A percentile compares a stretch with the other conserved stretches of the same genome.
Conservation (phyloP, 306 rosid genomes). For the Quercus variabilis region DNA sequence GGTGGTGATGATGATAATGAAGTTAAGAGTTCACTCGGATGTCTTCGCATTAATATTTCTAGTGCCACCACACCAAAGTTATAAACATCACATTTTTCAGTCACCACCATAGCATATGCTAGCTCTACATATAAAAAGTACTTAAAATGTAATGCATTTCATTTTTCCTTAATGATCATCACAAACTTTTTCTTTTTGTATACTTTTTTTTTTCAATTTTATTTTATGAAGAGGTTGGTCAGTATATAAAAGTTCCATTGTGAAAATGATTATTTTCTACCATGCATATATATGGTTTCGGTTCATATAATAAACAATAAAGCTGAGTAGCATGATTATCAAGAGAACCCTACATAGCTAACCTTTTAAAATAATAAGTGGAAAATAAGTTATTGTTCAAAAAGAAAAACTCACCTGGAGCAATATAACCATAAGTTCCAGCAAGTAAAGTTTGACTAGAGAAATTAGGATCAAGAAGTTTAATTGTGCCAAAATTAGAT, state of each 20-base stretch:
- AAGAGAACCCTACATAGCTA: no score
- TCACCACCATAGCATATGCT: neutral
- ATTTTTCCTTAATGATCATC: no score
- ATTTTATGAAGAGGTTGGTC: neutral
- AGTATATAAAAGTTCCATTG: neutral
- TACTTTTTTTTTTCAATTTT: no score
- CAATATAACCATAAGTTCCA: slow-evolving; percentile 13
- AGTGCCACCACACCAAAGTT: slow-evolving; percentile 14
- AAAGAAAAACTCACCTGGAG: slow-evolving; percentile 2
- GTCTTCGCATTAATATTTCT: slow-evolving; percentile 21
- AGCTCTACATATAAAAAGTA: neutral
- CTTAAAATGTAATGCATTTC: neutral
- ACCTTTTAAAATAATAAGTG: neutral
- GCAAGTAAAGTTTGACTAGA: slow-evolving; percentile 2
- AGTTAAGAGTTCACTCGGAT: neutral
- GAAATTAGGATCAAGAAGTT: slow-evolving; percentile 7
- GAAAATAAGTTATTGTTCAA: no score
- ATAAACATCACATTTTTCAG: slow-evolving; percentile 17
- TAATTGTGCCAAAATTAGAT: slow-evolving; percentile 8
- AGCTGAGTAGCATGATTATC: no score
- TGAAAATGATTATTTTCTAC: neutral
- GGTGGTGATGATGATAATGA: neutral
- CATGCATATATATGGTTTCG: no score
- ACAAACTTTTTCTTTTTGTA: no score
- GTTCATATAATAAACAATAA: no score